phyloP scores from a whole-genome alignment of 2,329 filamentous ascomycete species.

The Sclerotinia sclerotiorum region DNA sequence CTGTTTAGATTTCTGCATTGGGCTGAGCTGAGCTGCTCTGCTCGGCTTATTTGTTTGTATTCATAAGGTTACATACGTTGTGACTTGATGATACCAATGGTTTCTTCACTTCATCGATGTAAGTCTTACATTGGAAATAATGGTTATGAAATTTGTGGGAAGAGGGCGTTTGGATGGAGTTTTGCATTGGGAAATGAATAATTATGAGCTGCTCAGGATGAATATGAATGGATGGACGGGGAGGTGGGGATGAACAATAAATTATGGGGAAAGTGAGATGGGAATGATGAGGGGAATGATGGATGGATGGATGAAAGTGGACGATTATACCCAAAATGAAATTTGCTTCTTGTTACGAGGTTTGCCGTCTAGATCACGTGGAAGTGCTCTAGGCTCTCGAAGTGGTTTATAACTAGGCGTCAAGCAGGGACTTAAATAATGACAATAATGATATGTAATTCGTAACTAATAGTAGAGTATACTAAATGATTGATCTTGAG shows the following conservation, averaged over 20 bases:
- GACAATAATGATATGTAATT: too few relatives aligned
- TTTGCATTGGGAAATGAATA: not conserved
- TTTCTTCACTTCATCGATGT: too few relatives aligned
- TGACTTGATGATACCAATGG: not conserved
- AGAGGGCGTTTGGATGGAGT: not conserved
- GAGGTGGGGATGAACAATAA: not conserved
- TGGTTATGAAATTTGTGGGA: not conserved
- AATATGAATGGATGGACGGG: not conserved
- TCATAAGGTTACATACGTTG: not conserved
- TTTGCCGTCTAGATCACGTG: too few relatives aligned
- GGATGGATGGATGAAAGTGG: not conserved
- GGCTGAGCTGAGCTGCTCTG: too few relatives aligned
- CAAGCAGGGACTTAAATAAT: too few relatives aligned
- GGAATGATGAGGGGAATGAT: not conserved
- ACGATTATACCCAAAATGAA: conserved; percentile 6
- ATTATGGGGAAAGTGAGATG: too few relatives aligned
- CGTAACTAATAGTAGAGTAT: too few relatives aligned
- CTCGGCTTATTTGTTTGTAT: not conserved
- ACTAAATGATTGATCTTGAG: too few relatives aligned
- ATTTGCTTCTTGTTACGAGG: not conserved
- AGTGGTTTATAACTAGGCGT: too few relatives aligned
- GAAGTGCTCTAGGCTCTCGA: too few relatives aligned
- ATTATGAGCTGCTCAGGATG: not conserved
- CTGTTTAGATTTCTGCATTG: not conserved
- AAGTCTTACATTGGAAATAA: not conserved